A percentile compares a stretch with the other conserved stretches of the same genome.
phyloP scores from a whole-genome alignment of 2,329 filamentous ascomycete genomes.

The Aspergillus sp. region DNA sequence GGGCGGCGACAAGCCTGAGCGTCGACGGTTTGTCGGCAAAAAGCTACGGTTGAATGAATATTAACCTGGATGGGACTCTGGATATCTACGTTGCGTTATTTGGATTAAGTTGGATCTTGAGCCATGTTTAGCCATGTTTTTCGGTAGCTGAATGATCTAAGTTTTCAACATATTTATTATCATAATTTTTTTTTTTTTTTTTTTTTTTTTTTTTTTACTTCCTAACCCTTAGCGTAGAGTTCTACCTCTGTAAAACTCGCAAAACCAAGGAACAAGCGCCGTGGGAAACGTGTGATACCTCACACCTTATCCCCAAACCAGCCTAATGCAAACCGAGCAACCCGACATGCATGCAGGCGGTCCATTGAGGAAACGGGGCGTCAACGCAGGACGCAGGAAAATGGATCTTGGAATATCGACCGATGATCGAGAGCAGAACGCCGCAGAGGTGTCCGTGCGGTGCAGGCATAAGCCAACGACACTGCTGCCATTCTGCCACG shows the following conservation, averaged over 20 bases:
- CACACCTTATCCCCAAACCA: neutral
- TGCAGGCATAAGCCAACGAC: neutral
- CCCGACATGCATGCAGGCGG: conserved; percentile 7
- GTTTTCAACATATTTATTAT: neutral
- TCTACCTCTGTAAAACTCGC: neutral
- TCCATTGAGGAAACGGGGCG: conserved; percentile 6
- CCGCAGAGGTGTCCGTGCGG: no score
- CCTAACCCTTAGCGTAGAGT: no score
- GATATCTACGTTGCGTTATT: neutral
- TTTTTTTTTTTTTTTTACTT: neutral
- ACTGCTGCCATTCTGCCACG: neutral
- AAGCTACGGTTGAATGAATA: conserved; percentile 50
- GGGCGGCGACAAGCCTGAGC: conserved; percentile 34
- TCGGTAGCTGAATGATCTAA: neutral
- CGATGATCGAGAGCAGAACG: neutral
- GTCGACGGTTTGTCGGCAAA: conserved; percentile 47
- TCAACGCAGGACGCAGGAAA: neutral
- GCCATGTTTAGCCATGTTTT: neutral
- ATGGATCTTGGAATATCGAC: neutral
- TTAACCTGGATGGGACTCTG: conserved; percentile 20
- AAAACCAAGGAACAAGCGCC: neutral
- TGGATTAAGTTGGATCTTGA: neutral
- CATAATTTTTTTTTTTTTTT: no score
- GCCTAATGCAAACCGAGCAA: conserved; percentile 1
- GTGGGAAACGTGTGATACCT: neutral